Conservation (phyloP, 2,329 filamentous ascomycete genomes). For the Colletotrichum brevisporum region DNA sequence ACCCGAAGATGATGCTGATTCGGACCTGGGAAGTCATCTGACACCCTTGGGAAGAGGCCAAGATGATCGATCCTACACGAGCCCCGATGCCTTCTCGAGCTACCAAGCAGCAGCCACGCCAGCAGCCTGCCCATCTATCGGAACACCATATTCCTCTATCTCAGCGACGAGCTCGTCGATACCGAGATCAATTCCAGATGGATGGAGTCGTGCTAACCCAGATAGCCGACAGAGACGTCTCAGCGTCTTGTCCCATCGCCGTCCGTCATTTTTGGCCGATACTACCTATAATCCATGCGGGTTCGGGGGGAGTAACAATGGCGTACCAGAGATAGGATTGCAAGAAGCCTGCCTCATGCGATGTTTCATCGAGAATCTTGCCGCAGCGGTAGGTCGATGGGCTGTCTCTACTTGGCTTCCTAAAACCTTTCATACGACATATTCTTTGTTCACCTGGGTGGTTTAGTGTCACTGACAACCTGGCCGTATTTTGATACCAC, state of each 20-base stretch:
- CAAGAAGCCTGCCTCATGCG: constrained; percentile 18
- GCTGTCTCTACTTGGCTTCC: background rate
- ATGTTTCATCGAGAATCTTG: constrained; percentile 26
- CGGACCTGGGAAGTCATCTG: background rate
- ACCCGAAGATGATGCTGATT: background rate
- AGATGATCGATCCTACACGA: background rate
- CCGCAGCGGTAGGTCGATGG: constrained; percentile 18
- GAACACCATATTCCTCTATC: background rate
- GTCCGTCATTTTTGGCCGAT: background rate
- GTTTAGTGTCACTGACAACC: too few species aligned
- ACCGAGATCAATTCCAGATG: constrained; percentile 14
- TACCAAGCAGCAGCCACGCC: constrained; percentile 1
- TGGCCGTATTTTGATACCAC: constrained; percentile 20
- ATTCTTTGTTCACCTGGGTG: background rate
- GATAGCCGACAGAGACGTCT: background rate
- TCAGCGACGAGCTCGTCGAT: constrained; percentile 10
- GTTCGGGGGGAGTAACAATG: background rate
- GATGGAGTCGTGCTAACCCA: background rate
- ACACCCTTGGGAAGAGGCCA: background rate
- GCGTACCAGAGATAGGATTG: background rate
- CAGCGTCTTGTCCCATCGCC: background rate
- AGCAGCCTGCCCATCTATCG: background rate
- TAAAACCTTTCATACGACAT: background rate
- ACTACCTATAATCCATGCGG: background rate
- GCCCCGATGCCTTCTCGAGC: background rate